These are phyloP conservation scores for Lichenothelia convexa DNA, from an alignment of 495 filamentous ascomycete species.

Conservation along the genomic window DNA sequence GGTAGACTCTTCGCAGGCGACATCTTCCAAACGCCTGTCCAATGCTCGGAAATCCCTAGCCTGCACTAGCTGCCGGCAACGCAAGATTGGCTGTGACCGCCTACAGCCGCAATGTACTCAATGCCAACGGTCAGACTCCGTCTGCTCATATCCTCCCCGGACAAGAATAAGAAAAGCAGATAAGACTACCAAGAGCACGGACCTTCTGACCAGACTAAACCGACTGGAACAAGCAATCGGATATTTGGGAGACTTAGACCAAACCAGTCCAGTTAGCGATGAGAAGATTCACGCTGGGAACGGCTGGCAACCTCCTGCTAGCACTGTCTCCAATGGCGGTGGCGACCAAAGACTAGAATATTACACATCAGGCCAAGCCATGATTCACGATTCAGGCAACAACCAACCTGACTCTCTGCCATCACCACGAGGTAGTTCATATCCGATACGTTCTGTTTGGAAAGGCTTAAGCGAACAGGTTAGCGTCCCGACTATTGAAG, in stretches of 20 bases:
- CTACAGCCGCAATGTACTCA: not conserved
- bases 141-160: not conserved
- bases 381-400: not conserved
- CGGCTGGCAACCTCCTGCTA: not conserved
- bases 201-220: not conserved
- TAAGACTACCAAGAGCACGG: not conserved
- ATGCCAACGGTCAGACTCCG: not conserved
- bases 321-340: not conserved
- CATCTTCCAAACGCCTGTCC: too few species aligned
- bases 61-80: not conserved
- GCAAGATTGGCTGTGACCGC: not conserved
- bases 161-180: not conserved
- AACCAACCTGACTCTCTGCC: too few species aligned
- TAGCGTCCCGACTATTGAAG: too few species aligned
- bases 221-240: not conserved
- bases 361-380: not conserved
- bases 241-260: not conserved
- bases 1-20: too few species aligned
- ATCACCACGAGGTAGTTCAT: too few species aligned
- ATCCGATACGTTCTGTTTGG: not conserved
- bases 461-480: slow-evolving; percentile 1
- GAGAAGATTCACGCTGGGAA: not conserved
- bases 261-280: not conserved
- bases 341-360: not conserved
- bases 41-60: too few species aligned